Conservation (phyloP, 257 asterid species). For the Przewalskia tangutica region DNA sequence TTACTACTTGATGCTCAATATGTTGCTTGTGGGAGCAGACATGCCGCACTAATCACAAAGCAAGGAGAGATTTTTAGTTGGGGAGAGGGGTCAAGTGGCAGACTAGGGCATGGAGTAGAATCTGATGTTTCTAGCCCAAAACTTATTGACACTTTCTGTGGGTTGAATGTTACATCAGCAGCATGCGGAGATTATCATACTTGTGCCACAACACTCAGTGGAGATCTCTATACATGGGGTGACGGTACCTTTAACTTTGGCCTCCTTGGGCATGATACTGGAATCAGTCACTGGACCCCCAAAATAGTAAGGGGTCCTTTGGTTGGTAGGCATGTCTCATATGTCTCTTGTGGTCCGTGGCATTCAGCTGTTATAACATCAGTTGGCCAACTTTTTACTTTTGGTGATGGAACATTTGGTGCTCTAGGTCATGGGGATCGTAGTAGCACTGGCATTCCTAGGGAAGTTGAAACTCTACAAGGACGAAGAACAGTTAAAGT, state of each 20-base stretch:
- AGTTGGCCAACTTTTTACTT: slow-evolving; percentile 49
- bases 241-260: slow-evolving; percentile 48
- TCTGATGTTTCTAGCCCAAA: slow-evolving; percentile 36
- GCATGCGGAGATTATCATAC: slow-evolving; percentile 75
- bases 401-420: slow-evolving; percentile 79
- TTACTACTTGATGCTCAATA: slow-evolving; percentile 35
- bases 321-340: slow-evolving; percentile 38
- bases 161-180: slow-evolving; percentile 29
- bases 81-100: slow-evolving; percentile 65
- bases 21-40: slow-evolving; percentile 53
- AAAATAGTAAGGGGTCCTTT: slow-evolving; percentile 41
- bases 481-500: slow-evolving; percentile 35
- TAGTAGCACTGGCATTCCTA: slow-evolving; percentile 37
- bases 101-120: slow-evolving; percentile 66
- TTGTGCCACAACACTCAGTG: slow-evolving; percentile 51
- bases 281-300: slow-evolving; percentile 55
- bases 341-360: slow-evolving; percentile 72
- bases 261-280: slow-evolving; percentile 67
- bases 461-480: slow-evolving; percentile 49
- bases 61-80: slow-evolving; percentile 59
- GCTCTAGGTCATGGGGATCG: slow-evolving; percentile 70
- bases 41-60: slow-evolving; percentile 49
- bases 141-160: slow-evolving; percentile 34
- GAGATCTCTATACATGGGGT: slow-evolving; percentile 76
- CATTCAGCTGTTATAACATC: slow-evolving; percentile 65